Evolutionary conservation across 2,329 filamentous ascomycete species (phyloP).

Genomic region (Zalaria sp.): DNA sequence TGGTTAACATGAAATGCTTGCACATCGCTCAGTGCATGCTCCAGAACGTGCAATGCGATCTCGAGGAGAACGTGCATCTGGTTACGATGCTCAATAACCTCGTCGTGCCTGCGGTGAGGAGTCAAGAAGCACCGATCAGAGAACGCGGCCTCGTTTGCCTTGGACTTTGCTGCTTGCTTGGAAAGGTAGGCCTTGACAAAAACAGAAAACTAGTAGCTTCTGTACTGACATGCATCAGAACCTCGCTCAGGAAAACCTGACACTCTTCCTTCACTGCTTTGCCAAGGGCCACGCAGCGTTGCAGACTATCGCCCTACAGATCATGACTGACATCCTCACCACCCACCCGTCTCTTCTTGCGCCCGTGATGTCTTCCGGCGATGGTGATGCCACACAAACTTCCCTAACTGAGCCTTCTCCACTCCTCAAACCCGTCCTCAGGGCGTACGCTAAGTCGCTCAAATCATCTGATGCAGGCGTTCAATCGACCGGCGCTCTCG

Average conservation of each 20-base stretch:
- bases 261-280: constrained; percentile 91
- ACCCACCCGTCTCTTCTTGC: constrained; percentile 73
- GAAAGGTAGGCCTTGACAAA: constrained; percentile 42
- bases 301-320: constrained; percentile 81
- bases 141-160: constrained; percentile 83
- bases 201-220: constrained; percentile 6
- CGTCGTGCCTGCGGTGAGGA: constrained; percentile 86
- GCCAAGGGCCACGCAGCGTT: constrained; percentile 80
- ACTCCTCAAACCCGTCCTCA: constrained; percentile 52
- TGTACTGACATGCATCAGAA: constrained; percentile 32
- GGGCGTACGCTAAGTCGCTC: constrained; percentile 73
- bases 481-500: constrained; percentile 66
- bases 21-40: constrained; percentile 97
- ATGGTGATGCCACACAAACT: constrained; percentile 24
- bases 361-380: constrained; percentile 19
- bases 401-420: constrained; percentile 22
- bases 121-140: constrained; percentile 81
- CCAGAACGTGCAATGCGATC: constrained; percentile 73
- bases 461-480: constrained; percentile 59
- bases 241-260: constrained; percentile 81
- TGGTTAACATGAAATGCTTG: constrained; percentile 96
- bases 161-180: constrained; percentile 79
- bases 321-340: constrained; percentile 83
- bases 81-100: constrained; percentile 97
- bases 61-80: constrained; percentile 82